Evolutionary conservation across 2,329 filamentous ascomycete genomes (phyloP).

Genomic region (Microascus cirrosus): DNA sequence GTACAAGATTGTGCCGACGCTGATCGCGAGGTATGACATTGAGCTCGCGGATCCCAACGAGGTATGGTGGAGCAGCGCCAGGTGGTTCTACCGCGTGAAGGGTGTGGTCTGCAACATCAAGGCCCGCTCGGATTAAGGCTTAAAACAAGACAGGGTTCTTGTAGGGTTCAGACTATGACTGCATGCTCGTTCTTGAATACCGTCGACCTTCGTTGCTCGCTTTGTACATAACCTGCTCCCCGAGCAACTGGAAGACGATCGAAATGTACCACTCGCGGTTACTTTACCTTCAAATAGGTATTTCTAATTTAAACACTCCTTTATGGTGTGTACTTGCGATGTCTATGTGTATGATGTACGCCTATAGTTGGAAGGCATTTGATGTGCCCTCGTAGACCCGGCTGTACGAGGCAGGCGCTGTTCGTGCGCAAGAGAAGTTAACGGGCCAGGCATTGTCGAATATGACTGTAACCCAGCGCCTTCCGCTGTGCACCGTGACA

Average conservation of each 20-base stretch:
- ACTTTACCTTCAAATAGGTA: not conserved
- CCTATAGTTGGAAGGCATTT: too few relatives aligned
- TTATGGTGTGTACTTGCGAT: not conserved
- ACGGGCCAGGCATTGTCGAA: not conserved
- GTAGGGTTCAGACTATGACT: not conserved
- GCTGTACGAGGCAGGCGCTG: not conserved
- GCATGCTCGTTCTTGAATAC: not conserved
- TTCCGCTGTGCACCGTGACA: too few relatives aligned
- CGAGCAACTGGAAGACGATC: not conserved
- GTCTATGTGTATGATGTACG: too few relatives aligned
- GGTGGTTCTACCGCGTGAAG: constrained; percentile 11
- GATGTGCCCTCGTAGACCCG: too few relatives aligned
- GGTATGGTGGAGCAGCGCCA: constrained; percentile 9
- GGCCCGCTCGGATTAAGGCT: constrained; percentile 1
- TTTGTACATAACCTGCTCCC: not conserved
- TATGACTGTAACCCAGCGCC: too few relatives aligned
- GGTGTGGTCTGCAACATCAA: constrained; percentile 10
- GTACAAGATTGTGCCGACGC: constrained; percentile 26
- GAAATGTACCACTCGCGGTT: not conserved
- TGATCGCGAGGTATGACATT: constrained; percentile 30
- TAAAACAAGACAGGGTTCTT: not conserved
- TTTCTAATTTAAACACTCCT: not conserved
- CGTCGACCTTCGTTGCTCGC: not conserved
- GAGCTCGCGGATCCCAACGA: constrained; percentile 15
- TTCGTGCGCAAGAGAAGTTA: not conserved